Conservation (phyloP, 495 filamentous ascomycete species). For the Aspergillus sclerotioniger region DNA sequence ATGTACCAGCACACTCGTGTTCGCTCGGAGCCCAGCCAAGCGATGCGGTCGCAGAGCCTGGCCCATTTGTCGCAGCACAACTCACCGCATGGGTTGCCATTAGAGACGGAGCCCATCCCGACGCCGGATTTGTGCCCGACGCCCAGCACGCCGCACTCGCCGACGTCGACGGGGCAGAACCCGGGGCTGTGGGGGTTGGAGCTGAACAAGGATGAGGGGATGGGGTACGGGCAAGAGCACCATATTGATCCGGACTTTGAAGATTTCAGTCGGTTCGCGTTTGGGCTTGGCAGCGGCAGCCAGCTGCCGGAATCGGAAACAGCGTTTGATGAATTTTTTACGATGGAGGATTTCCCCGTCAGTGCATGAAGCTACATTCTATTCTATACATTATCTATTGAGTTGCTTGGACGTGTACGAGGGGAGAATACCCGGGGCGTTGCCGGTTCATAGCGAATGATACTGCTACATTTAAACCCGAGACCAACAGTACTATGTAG, state of each 20-base stretch:
- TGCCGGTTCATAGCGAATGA: too few relatives aligned
- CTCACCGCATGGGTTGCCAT: background rate
- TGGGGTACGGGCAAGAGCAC: constrained; percentile 26
- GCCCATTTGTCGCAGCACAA: background rate
- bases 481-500: too few relatives aligned
- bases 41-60: background rate
- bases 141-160: constrained; percentile 37
- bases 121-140: constrained; percentile 40
- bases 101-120: constrained; percentile 30
- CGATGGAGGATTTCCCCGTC: constrained; percentile 35
- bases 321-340: constrained; percentile 36
- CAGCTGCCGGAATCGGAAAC: constrained; percentile 28
- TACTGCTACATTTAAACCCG: too few relatives aligned
- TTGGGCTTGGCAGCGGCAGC: constrained; percentile 29
- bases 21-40: constrained; percentile 23
- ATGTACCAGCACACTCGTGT: constrained; percentile 22
- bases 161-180: constrained; percentile 20
- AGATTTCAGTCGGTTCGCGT: constrained; percentile 41
- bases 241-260: constrained; percentile 35
- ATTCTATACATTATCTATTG: background rate
- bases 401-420: background rate
- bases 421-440: too few relatives aligned
- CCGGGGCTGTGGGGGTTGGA: constrained; percentile 12
- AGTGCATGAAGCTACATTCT: constrained; percentile 21
- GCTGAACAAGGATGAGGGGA: constrained; percentile 11